Evolutionary conservation across 306 rosid genomes (phyloP), one percentile per base, ranked within the genome.

Genomic region (Prunus mume): DNA sequence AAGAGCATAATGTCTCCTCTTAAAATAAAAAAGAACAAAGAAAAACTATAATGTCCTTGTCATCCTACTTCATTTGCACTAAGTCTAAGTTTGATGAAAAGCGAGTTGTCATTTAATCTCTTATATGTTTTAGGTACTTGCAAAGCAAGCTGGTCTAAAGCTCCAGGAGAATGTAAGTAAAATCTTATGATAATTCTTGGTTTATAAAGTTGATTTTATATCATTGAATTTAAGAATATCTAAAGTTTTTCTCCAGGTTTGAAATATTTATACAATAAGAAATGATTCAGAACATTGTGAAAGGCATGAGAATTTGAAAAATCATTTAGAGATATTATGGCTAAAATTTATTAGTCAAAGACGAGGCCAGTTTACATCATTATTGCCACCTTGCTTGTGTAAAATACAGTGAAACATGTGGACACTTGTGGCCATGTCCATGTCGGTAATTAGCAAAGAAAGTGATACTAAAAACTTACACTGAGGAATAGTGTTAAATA

Each of bases 131-230:
- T 83, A 95, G 98, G 96, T 95, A 75, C 97, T 95, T 79, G 73
- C 73, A 50, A 92, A 92, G 86, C 98, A 92, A 88, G 95, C 91
- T 69, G 93, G 97, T 74, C 88, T 95, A 71, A 87, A 75, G 81
- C 90, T 95, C 60, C 92, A 83, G 72, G 92, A 84, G 55, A 88
- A 87, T 83, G 97, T 95, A 87, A 90, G 93, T 82, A 75, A 69
- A 50, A n/a, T 63, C 46, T 43, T 62, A 3, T 38, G 27, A 68
- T 75, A 52, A 38, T 62, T 66, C 51, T 20, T 73, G 74, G 41
- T 60, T 12, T 65, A 5, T 14, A 68, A 52, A 20, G 64, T 70
- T 72, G 76, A 68, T 64, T 79, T 66, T 55, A 46, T 77, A 6
- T 68, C 43, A 56, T 76, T 19, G 61, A 68, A 65, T 71, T 32